Conservation (phyloP, 768 basidiomycete genomes). For the Candolleomyces eurysporus region DNA sequence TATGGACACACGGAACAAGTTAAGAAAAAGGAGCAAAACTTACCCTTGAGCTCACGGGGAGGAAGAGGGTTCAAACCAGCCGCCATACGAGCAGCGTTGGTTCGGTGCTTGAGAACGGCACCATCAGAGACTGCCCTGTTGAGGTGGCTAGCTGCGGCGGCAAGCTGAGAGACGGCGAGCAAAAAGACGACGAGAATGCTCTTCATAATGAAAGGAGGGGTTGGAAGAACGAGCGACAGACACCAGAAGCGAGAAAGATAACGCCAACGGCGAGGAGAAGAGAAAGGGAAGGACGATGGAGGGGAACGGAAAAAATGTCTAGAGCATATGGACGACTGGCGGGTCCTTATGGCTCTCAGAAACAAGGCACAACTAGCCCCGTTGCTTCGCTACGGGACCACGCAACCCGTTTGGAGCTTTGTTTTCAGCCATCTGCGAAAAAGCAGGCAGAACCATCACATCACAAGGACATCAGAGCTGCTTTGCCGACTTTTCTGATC, state of each 20-base stretch:
- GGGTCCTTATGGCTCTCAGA: not conserved
- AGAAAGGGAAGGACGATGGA: not conserved
- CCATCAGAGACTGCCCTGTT: not conserved
- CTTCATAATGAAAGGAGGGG: not conserved
- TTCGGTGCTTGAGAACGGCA: conserved; percentile 2
- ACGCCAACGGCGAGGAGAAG: not conserved
- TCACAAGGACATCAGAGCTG: not conserved
- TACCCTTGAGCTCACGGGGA: conserved; percentile 1
- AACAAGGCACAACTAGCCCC: conserved; percentile 2
- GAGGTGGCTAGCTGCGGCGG: conserved; percentile 1
- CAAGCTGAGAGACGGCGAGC: conserved; percentile 7
- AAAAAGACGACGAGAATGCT: conserved; percentile 6
- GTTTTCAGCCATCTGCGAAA: not conserved
- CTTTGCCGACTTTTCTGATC: not conserved
- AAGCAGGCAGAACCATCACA: not conserved
- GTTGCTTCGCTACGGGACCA: conserved; percentile 4
- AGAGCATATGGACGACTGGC: not conserved
- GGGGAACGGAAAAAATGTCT: not conserved
- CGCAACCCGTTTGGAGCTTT: not conserved
- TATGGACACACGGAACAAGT: not conserved
- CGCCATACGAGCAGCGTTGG: conserved; percentile 12
- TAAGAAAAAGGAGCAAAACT: not conserved
- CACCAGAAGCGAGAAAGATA: not conserved
- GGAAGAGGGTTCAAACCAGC: conserved; percentile 5
- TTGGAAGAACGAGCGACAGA: not conserved